phyloP scores from a whole-genome alignment of 768 basidiomycete species.

The Suillus luteus region DNA sequence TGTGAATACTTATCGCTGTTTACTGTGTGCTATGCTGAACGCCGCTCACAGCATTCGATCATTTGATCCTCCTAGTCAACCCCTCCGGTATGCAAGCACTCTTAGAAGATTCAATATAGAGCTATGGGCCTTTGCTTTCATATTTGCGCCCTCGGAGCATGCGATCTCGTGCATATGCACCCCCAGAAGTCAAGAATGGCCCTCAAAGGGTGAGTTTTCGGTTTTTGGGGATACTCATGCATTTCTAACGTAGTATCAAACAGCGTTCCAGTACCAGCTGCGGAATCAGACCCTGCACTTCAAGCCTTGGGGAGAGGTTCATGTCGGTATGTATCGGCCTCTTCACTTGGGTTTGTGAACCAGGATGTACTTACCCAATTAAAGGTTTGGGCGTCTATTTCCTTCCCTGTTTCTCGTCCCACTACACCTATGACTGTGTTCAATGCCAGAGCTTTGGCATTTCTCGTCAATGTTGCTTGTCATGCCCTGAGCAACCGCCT shows the following conservation, averaged over 20 bases:
- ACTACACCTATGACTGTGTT: conserved; percentile 88
- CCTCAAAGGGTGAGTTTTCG: too few species aligned
- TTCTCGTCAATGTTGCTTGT: too few species aligned
- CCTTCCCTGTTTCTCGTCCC: conserved; percentile 96
- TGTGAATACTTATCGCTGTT: conserved; percentile 45
- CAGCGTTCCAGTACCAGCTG: too few species aligned
- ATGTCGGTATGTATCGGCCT: conserved; percentile 68
- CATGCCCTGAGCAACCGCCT: too few species aligned
- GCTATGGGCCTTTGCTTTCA: conserved; percentile 70
- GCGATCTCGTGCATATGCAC: too few species aligned
- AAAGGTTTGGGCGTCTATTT: conserved; percentile 89
- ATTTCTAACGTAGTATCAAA: too few species aligned
- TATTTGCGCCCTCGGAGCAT: conserved; percentile 46
- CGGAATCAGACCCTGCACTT: conserved; percentile 84
- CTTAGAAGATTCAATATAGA: conserved; percentile 70
- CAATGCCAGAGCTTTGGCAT: conserved; percentile 80
- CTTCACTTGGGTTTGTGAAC: not conserved
- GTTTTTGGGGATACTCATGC: too few species aligned
- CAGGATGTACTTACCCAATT: conserved; percentile 11
- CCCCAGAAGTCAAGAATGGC: too few species aligned
- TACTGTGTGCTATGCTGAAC: conserved; percentile 15
- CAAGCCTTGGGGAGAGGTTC: conserved; percentile 87
- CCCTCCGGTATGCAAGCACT: conserved; percentile 71
- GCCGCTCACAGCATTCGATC: conserved; percentile 51
- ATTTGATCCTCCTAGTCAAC: conserved; percentile 68